Conservation (phyloP, 2,329 filamentous ascomycete genomes). For the Hymenoscyphus occultus region DNA sequence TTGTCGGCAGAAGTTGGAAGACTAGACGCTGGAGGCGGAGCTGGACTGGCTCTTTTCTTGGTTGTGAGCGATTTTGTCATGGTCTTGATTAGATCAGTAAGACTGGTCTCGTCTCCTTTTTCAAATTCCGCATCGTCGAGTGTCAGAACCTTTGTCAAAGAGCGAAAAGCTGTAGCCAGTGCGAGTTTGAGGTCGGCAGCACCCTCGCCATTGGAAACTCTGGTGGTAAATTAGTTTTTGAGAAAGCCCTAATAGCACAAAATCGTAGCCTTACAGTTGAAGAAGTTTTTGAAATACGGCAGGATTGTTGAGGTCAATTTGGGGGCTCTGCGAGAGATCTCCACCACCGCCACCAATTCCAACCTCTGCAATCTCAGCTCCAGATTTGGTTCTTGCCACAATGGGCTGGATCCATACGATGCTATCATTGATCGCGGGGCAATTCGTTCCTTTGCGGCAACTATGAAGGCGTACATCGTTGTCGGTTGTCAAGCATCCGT, state of each 20-base stretch:
- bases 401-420: slow-evolving; percentile 79
- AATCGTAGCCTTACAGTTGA: slow-evolving; percentile 43
- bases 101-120: slow-evolving; percentile 24
- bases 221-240: background rate
- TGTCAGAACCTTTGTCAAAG: slow-evolving; percentile 27
- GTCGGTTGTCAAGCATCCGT: slow-evolving; percentile 69
- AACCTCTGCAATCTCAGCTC: slow-evolving; percentile 65
- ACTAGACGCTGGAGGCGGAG: background rate
- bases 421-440: slow-evolving; percentile 47
- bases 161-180: slow-evolving; percentile 26
- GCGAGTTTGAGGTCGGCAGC: slow-evolving; percentile 24
- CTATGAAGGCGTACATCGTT: slow-evolving; percentile 71
- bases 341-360: slow-evolving; percentile 78
- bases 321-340: slow-evolving; percentile 66
- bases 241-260: slow-evolving; percentile 10
- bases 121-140: slow-evolving; percentile 26
- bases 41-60: slow-evolving; percentile 11
- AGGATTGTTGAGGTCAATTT: slow-evolving; percentile 57
- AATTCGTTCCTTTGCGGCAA: slow-evolving; percentile 72
- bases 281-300: slow-evolving; percentile 51
- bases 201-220: background rate
- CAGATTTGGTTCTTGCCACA: slow-evolving; percentile 59
- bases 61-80: slow-evolving; percentile 25
- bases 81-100: slow-evolving; percentile 26
- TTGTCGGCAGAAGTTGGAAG: background rate